phyloP scores from a whole-genome alignment of 441 rosid species.

The Arabidopsis lyrata region DNA sequence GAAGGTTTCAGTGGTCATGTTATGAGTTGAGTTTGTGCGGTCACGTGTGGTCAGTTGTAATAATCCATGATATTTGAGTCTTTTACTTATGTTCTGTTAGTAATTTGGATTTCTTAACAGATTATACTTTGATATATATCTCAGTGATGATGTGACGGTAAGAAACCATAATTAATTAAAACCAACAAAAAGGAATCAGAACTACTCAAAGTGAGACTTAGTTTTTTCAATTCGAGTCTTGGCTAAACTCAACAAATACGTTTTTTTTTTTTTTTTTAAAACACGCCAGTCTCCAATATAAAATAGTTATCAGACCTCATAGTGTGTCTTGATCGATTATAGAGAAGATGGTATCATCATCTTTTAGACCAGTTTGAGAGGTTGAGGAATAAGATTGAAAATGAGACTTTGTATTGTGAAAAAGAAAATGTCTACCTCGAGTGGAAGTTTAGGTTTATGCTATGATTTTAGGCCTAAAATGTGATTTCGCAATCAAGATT shows the following conservation, averaged over 20 bases:
- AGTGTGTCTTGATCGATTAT: background rate
- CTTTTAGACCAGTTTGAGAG: background rate
- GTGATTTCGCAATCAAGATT: too few relatives aligned
- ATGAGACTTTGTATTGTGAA: background rate
- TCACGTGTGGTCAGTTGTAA: slow-evolving; percentile 15
- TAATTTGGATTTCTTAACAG: background rate
- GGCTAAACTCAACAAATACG: background rate
- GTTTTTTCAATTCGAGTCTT: background rate
- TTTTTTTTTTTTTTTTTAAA: too few relatives aligned
- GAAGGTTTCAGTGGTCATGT: background rate
- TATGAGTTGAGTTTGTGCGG: slow-evolving; percentile 9
- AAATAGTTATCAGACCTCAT: background rate
- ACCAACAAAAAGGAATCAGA: background rate
- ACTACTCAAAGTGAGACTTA: background rate
- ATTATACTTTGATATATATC: background rate
- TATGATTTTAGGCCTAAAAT: too few relatives aligned
- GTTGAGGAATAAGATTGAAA: background rate
- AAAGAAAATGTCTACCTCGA: background rate
- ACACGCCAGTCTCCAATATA: too few relatives aligned
- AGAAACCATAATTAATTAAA: background rate
- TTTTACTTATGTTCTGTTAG: background rate
- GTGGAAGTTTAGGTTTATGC: background rate
- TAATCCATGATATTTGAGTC: background rate
- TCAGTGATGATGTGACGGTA: background rate
- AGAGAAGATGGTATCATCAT: background rate